Evolutionary conservation across 148 eudicot species (phyloP), one percentile per base, ranked within the genome.

Genomic region (Vaccinium darrowii): DNA sequence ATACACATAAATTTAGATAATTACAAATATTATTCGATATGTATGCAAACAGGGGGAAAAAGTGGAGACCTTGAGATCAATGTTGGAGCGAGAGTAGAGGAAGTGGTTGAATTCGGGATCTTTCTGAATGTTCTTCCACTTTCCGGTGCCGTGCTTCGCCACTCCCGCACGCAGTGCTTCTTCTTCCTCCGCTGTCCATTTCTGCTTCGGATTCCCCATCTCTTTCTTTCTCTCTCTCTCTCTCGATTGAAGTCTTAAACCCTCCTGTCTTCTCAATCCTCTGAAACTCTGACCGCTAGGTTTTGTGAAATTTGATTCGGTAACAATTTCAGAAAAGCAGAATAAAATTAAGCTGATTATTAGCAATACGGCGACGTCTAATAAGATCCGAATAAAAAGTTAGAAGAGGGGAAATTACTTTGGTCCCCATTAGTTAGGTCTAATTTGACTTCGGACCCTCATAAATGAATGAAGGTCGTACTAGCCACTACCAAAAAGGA

Each of bases 181-280:
- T 86, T 96, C 99, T 90, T 96, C 99, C 39, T 96, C 99, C n/a
- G 97, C 43, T 5, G 95, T 96, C 99, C 99, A 96, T 43, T 94
- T 96, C 85, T 94, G 98, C 92, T 96, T 96, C 10, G 99, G 98
- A 80, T 94, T 93, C 19, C 98, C 99, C 99, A 96, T 96, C 50
- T 76, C 84, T 30, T 69, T 57, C 81, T 60, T 69, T 69, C 56
- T 1, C 39, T 39, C 23, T 8, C 58, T 25, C 27, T 27, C 36
- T 50, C 12, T 4, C 63, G 6, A 8, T 58, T 75, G 81, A 33
- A 33, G 36, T 33, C 36, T 53, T 73, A 51, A 84, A 62, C 81
- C 81, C 80, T 74, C 16, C 21, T 33, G 36, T 21, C 52, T 36
- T 57, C 39, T 30, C 16, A 27, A 69, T 69, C 74, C 74, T 69